Evolutionary conservation across 345 rosid species (phyloP).

Genomic region (Brassica nigra): DNA sequence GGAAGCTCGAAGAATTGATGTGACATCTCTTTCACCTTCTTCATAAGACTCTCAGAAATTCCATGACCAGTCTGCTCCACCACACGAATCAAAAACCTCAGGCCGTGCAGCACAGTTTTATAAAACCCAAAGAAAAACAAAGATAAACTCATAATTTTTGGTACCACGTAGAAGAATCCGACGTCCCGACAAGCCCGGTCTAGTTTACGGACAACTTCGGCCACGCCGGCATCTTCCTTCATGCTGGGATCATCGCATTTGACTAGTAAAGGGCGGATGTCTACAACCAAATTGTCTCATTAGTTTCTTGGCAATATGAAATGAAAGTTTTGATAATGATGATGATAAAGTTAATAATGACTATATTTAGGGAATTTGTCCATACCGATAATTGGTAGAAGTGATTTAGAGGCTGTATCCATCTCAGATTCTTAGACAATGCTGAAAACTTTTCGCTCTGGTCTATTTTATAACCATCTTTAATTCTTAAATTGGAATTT

Average conservation of each 20-base stretch:
- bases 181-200: conserved; percentile 78
- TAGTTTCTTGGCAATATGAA: background rate
- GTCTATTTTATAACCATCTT: background rate
- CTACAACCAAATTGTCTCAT: conserved; percentile 37
- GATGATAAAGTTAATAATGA: background rate
- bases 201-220: conserved; percentile 57
- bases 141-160: background rate
- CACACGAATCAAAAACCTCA: background rate
- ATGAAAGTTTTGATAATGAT: background rate
- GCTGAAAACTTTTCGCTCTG: background rate
- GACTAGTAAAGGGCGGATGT: conserved; percentile 54
- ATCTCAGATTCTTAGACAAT: conserved; percentile 1
- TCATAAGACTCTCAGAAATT: conserved; percentile 57
- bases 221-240: conserved; percentile 57
- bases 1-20: conserved; percentile 60
- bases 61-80: conserved; percentile 70
- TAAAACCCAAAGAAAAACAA: background rate
- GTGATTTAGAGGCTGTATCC: conserved; percentile 11
- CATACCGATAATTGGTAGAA: conserved; percentile 19
- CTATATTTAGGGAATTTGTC: background rate
- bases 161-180: conserved; percentile 88
- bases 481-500: background rate
- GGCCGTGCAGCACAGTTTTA: background rate
- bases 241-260: conserved; percentile 62
- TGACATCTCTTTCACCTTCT: conserved; percentile 50